Percentiles rank a stretch among this genome's conserved stretches.
These are phyloP conservation scores for Pleomassaria siparia DNA, from an alignment of 2,329 filamentous ascomycete genomes.

Conservation along the genomic window DNA sequence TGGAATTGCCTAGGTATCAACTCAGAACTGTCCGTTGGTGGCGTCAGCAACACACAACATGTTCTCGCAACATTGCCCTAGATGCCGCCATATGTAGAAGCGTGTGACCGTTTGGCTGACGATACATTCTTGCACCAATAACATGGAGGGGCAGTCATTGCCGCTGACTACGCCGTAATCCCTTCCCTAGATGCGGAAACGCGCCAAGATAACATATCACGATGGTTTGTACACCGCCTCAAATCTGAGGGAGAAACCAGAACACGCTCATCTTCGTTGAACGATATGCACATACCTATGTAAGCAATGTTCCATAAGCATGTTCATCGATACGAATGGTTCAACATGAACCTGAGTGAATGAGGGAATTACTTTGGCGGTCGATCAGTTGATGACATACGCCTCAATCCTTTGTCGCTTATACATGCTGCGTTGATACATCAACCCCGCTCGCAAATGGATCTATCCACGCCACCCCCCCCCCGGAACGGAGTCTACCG, in stretches of 20 bases:
- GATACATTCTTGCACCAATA: background rate
- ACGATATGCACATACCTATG: background rate
- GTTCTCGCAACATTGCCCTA: no score
- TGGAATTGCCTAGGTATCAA: background rate
- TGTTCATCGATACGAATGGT: background rate
- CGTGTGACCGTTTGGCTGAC: background rate
- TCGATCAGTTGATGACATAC: background rate
- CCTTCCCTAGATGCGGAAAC: background rate
- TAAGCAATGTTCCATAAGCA: background rate
- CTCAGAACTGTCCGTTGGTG: background rate
- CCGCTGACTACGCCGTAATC: background rate
- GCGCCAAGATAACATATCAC: no score
- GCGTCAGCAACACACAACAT: background rate
- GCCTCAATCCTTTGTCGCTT: background rate
- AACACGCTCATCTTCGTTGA: no score
- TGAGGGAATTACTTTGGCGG: background rate
- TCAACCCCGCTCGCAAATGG: background rate
- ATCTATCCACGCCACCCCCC: no score
- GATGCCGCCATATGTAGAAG: no score
- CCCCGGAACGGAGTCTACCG: no score
- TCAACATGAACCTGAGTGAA: background rate
- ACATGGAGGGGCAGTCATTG: background rate
- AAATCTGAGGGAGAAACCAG: no score
- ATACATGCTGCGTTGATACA: background rate
- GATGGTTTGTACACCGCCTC: no score